These are phyloP conservation scores for Magnaporthiopsis incrustans DNA, from an alignment of 2,329 filamentous ascomycete genomes.

Conservation along the genomic window DNA sequence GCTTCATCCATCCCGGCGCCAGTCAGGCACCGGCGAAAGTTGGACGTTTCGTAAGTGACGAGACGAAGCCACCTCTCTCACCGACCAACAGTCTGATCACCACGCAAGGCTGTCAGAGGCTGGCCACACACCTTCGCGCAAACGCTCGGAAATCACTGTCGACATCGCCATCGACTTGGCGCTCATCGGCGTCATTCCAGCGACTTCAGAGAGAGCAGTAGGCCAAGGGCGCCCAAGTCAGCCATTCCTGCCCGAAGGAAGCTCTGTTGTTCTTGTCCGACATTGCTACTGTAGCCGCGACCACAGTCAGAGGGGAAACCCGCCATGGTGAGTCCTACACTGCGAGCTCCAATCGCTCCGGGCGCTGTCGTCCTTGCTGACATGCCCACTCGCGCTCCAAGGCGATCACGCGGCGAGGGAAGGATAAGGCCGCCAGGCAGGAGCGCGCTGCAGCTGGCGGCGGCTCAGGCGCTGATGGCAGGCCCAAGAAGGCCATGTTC, in stretches of 20 bases:
- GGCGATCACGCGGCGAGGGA: constrained; percentile 42
- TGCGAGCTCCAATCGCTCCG: not conserved
- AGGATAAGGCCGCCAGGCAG: constrained; percentile 36
- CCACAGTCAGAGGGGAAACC: not conserved
- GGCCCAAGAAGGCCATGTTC: constrained; percentile 92
- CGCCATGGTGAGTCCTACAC: constrained; percentile 10
- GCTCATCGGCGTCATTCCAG: not conserved
- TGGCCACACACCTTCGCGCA: not conserved
- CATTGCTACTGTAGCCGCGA: not conserved
- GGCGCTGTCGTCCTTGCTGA: not conserved
- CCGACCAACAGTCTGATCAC: not conserved
- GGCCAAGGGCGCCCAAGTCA: not conserved
- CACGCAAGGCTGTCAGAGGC: not conserved
- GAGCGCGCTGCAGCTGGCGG: constrained; percentile 33
- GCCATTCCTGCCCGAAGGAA: not conserved
- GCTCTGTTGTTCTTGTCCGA: not conserved
- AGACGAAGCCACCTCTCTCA: constrained; percentile 5
- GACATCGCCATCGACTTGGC: not conserved
- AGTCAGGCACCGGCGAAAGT: constrained; percentile 11
- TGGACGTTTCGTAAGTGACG: constrained; percentile 10
- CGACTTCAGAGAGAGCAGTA: not conserved
- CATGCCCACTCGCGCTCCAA: constrained; percentile 15
- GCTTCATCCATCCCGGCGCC: constrained; percentile 2
- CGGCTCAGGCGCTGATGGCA: constrained; percentile 36
- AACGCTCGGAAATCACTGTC: not conserved